These are phyloP conservation scores for Pichia gijzeniarum DNA, from an alignment of 805 yeast species.

Conservation along the genomic window DNA sequence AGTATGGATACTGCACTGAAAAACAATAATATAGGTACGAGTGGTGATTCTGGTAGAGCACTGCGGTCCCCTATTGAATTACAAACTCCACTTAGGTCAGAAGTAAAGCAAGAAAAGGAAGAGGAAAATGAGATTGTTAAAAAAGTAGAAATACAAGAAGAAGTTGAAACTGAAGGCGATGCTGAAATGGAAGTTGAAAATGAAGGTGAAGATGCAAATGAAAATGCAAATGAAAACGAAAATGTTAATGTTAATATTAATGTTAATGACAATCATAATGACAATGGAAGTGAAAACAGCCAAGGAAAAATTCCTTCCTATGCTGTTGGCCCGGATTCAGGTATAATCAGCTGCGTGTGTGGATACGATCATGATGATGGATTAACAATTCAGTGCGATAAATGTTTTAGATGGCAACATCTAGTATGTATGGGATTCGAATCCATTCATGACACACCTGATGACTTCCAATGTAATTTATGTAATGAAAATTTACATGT, in stretches of 20 bases:
- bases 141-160: background rate
- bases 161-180: too few relatives aligned
- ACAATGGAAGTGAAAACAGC: background rate
- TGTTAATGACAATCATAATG: background rate
- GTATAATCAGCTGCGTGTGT: constrained; percentile 85
- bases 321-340: constrained; percentile 74
- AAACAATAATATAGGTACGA: background rate
- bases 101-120: background rate
- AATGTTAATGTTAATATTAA: too few relatives aligned
- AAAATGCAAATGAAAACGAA: too few relatives aligned
- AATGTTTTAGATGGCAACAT: constrained; percentile 92
- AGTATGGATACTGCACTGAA: too few relatives aligned
- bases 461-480: constrained; percentile 68
- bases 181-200: too few relatives aligned
- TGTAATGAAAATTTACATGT: constrained; percentile 50
- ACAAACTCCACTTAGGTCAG: too few relatives aligned
- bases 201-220: too few relatives aligned
- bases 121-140: background rate
- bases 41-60: background rate
- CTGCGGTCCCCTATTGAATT: too few relatives aligned
- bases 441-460: constrained; percentile 72
- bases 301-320: constrained; percentile 34
- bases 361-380: constrained; percentile 86
- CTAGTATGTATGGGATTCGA: constrained; percentile 81
- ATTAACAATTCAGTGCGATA: constrained; percentile 89